Evolutionary conservation across 805 yeast species (phyloP).

Genomic region (Hermanozyma aechmeae): DNA sequence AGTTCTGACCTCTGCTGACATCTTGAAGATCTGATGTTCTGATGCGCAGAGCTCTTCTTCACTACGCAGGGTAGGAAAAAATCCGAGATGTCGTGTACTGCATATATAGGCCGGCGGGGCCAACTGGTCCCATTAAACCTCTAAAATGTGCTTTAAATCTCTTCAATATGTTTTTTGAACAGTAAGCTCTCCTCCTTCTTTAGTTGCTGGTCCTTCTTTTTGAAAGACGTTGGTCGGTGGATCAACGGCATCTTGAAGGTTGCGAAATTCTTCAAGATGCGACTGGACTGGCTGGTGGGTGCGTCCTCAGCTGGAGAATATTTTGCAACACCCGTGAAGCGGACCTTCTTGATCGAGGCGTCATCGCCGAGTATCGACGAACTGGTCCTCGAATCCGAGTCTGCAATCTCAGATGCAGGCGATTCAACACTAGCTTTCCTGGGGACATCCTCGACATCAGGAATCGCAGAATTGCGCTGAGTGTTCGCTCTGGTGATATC

Average conservation of each 20-base stretch:
- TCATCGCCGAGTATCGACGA: no score
- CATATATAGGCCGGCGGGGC: neutral
- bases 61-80: constrained; percentile 8
- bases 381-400: no score
- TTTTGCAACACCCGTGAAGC: constrained; percentile 44
- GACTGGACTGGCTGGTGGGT: constrained; percentile 33
- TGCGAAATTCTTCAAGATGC: constrained; percentile 30
- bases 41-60: neutral
- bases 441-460: no score
- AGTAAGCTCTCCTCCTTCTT: constrained; percentile 31
- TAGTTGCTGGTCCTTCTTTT: constrained; percentile 26
- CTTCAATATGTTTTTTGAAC: constrained; percentile 15
- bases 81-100: constrained; percentile 7
- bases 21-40: neutral
- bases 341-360: constrained; percentile 32
- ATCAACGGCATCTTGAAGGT: constrained; percentile 18
- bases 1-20: constrained; percentile 6
- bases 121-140: constrained; percentile 4
- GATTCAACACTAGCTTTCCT: no score
- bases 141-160: constrained; percentile 9
- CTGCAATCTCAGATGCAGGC: no score
- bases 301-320: constrained; percentile 48
- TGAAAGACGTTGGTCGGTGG: constrained; percentile 7
- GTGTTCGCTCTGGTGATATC: no score
- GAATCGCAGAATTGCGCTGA: no score